These are phyloP conservation scores for Chlamydomonas sphaeroides DNA, from an alignment of 139 green algal genomes.

Conservation along the genomic window DNA sequence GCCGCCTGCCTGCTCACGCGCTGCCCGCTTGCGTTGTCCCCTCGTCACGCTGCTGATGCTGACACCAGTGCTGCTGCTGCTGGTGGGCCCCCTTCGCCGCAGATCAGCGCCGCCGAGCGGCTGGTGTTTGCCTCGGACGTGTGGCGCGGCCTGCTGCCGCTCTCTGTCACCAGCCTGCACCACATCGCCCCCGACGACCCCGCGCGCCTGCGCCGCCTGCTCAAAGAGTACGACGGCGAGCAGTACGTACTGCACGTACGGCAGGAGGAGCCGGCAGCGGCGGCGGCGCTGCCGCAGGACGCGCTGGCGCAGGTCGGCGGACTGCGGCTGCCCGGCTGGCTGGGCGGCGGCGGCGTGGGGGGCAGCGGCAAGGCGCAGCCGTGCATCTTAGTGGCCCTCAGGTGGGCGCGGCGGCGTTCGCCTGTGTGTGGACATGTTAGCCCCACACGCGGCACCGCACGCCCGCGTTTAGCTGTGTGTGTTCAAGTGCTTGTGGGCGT, in stretches of 20 bases:
- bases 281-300: background rate
- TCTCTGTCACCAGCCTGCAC: slow-evolving; percentile 17
- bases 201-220: background rate
- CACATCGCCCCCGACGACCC: background rate
- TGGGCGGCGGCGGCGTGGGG: background rate
- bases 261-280: background rate
- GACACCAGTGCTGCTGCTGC: too few species aligned
- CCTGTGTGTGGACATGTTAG: too few species aligned
- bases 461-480: too few species aligned
- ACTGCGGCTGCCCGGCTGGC: slow-evolving; percentile 32
- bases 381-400: slow-evolving; percentile 4
- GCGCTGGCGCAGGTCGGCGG: background rate
- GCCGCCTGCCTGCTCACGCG: too few species aligned
- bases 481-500: too few species aligned
- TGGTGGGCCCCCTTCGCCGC: background rate
- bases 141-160: slow-evolving; percentile 30
- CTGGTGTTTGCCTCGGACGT: slow-evolving; percentile 21
- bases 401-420: background rate
- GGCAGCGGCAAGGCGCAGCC: background rate
- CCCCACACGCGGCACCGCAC: too few species aligned
- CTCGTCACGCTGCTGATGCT: too few species aligned
- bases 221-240: slow-evolving; percentile 12
- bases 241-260: slow-evolving; percentile 8
- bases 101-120: slow-evolving; percentile 31
- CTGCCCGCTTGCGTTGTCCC: too few species aligned